Percentiles rank a stretch among this genome's conserved stretches.
These are phyloP conservation scores for Prunus mira DNA, from an alignment of 306 rosid genomes.

Conservation along the genomic window DNA sequence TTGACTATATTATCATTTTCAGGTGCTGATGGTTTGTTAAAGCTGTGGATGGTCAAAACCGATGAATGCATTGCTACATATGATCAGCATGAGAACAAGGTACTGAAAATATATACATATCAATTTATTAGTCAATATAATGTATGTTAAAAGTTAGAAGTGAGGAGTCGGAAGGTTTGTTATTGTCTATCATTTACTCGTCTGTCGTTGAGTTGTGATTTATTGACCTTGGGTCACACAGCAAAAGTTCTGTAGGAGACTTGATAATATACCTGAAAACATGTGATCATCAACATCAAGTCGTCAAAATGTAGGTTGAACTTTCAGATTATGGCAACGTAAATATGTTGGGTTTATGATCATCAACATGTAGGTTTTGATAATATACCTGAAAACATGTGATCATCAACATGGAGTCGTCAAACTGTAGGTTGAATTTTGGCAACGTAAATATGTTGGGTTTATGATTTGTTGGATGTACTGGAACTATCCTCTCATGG, in stretches of 20 bases:
- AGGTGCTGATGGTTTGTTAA: slow-evolving; percentile 91
- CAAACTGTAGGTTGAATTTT: not conserved
- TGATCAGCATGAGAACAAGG: slow-evolving; percentile 96
- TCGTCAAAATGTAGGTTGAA: not conserved
- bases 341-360: not conserved
- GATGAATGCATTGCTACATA: slow-evolving; percentile 82
- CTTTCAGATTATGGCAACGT: not conserved
- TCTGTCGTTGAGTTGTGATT: not conserved
- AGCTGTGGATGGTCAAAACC: slow-evolving; percentile 87
- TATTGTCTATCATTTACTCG: not conserved
- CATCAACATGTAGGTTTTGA: too few relatives aligned
- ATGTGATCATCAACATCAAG: not conserved
- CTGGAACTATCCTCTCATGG: not conserved
- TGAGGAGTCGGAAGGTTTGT: not conserved
- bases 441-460: not conserved
- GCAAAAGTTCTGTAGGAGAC: not conserved
- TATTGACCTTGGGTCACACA: not conserved
- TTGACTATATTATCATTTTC: slow-evolving; percentile 26
- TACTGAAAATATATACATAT: slow-evolving; percentile 12
- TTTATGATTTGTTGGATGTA: not conserved
- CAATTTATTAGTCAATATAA: not conserved
- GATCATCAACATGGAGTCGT: not conserved
- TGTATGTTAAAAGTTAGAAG: not conserved
- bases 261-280: not conserved
- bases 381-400: not conserved